phyloP scores from a whole-genome alignment of 139 green algal genomes.

The Zygnema cylindricum region DNA sequence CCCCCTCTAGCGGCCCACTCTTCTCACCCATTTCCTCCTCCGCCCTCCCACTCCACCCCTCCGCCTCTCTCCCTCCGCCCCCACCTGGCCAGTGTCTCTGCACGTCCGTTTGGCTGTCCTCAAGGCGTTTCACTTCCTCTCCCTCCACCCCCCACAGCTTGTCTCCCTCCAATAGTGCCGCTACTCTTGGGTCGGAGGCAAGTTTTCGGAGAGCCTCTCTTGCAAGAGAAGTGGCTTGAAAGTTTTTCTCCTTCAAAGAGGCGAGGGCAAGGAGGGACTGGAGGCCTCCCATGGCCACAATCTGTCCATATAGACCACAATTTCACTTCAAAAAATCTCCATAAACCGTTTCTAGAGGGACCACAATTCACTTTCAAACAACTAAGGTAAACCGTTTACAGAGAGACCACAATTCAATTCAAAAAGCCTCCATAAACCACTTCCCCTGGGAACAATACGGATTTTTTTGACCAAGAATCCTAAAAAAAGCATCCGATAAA shows the following conservation, averaged over 20 bases:
- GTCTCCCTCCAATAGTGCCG: slow-evolving; percentile 24
- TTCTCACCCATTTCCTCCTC: not conserved
- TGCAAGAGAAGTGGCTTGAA: slow-evolving; percentile 53
- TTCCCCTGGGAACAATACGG: no score
- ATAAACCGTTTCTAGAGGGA: no score
- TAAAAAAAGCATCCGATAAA: no score
- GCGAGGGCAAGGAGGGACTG: slow-evolving; percentile 49
- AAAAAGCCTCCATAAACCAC: no score
- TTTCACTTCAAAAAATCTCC: no score
- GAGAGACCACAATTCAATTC: no score
- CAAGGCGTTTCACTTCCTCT: not conserved
- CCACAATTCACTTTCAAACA: no score
- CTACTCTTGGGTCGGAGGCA: slow-evolving; percentile 28
- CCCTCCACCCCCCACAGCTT: not conserved
- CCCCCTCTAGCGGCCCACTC: not conserved
- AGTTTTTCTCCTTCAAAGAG: slow-evolving; percentile 50
- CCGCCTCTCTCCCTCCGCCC: not conserved
- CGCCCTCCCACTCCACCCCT: no score
- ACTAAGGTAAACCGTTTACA: no score
- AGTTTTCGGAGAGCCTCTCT: slow-evolving; percentile 51
- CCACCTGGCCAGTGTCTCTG: not conserved
- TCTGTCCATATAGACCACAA: no score
- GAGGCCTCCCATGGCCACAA: slow-evolving; percentile 57
- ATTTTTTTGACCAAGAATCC: no score
- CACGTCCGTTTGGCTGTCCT: not conserved